Evolutionary conservation across 176 grass and related monocot genomes (phyloP).

Genomic region (Cenchrus purpureus): DNA sequence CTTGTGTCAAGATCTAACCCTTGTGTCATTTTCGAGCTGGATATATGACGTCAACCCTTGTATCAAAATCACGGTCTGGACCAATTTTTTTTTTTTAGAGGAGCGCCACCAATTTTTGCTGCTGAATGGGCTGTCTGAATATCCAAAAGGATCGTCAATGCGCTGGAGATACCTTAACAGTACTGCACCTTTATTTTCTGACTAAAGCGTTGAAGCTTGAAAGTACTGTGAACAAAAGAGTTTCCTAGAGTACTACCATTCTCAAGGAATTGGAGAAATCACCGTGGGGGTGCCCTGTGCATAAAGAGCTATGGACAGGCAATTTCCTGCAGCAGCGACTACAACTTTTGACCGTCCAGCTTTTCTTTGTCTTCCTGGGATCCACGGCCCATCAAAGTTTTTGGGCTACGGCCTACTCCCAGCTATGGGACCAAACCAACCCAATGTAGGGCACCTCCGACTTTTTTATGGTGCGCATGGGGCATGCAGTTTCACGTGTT

Average conservation of each 20-base stretch:
- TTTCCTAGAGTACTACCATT: no score
- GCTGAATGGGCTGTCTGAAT: no score
- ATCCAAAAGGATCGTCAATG: not conserved
- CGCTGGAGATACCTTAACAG: not conserved
- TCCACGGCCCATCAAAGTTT: slow-evolving; percentile 9
- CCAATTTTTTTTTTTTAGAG: no score
- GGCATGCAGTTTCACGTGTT: slow-evolving; percentile 19
- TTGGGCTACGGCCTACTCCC: slow-evolving; percentile 28
- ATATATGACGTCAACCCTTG: no score
- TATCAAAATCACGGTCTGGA: no score
- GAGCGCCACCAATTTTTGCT: no score
- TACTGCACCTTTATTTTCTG: not conserved
- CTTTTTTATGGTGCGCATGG: not conserved
- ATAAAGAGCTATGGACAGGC: not conserved
- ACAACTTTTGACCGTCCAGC: slow-evolving; percentile 37
- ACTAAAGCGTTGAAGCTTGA: not conserved
- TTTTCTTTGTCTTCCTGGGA: slow-evolving; percentile 5
- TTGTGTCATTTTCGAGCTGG: no score
- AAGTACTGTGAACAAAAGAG: not conserved
- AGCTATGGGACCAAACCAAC: not conserved
- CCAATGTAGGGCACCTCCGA: not conserved
- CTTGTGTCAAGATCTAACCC: no score
- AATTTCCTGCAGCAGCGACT: not conserved
- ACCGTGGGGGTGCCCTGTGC: not conserved
- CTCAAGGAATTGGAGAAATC: no score